Base-by-base conservation (phyloP, 2,329 filamentous ascomycete species). In the Apiospora rasikravindrae region DNA sequence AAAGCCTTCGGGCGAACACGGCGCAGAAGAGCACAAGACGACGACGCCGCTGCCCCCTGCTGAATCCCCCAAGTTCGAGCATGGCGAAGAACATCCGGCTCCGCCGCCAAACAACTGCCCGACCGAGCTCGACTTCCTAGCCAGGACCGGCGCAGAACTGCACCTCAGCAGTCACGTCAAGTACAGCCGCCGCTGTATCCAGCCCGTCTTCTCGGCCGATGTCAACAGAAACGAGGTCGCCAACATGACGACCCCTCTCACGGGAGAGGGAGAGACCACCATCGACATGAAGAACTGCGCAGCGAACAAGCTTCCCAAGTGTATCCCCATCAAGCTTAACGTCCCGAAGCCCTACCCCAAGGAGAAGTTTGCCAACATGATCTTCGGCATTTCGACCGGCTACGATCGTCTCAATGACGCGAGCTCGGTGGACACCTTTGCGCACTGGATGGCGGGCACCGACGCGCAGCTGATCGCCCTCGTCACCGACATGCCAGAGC, bases 371-470 rank as follows among this genome's bases (percentile, higher is more conserved):
- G 81, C 83, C 0, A 84, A 90, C 69, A 83, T 90, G 64, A 79
- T 89, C 71, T 91, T 91, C 73, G 89, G 88, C 71, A 84, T 91
- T 5, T 78, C 86, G 10, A 86, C 88, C 68, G 89, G 91, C 74
- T 91, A 92, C 76, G 83, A 92, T 75, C 91, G 92, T 74, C 85
- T 98, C 71, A 93, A 94, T 68, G 94, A 97, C 86, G 87, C 96
- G 79, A 97, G 97, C 80, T 94, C 98, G 67, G 82, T 91, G 51
- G 90, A 93, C 82, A 87, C 89, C 0, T 88, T 91, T 71, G 80
- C 84, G 19, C 88, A 89, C 74, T 91, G 89, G 89, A 84, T 90
- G 0, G 82, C 85, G 2, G 82, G 85, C 53, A 86, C 87, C 0
- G 83, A 84, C 16, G 85, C 87, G 4, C 85, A 84, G 53, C 84